phyloP scores from a whole-genome alignment of 306 rosid species.

The Casuarina glauca region DNA sequence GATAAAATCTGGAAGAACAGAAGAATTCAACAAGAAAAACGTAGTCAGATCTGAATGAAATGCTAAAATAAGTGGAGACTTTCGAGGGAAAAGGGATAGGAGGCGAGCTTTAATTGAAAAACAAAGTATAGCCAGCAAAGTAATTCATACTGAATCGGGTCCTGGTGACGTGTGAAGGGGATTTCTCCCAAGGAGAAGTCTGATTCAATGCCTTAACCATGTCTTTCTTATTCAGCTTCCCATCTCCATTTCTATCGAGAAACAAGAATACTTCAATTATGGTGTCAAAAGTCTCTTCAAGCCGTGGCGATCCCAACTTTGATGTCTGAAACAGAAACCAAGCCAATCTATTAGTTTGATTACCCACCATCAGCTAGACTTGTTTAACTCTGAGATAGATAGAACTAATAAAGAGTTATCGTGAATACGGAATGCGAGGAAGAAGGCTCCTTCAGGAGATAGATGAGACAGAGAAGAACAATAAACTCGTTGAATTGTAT shows the following conservation, averaged over 20 bases:
- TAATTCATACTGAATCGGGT: constrained; percentile 61
- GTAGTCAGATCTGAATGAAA: no score
- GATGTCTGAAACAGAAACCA: constrained; percentile 47
- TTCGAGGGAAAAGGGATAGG: not conserved
- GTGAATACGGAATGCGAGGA: constrained; percentile 46
- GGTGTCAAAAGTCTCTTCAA: constrained; percentile 67
- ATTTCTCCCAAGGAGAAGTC: constrained; percentile 63
- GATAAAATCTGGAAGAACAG: not conserved
- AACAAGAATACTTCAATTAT: constrained; percentile 69
- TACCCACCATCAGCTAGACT: constrained; percentile 10
- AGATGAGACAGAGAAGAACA: constrained; percentile 83
- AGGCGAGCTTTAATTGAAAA: not conserved
- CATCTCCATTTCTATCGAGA: constrained; percentile 77
- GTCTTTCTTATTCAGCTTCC: constrained; percentile 75
- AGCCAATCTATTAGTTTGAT: constrained; percentile 3
- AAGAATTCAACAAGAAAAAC: constrained; percentile 12
- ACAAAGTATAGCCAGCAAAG: constrained; percentile 25
- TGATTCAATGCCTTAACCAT: constrained; percentile 69
- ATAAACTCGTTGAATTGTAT: constrained; percentile 86
- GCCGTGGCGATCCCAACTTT: constrained; percentile 53
- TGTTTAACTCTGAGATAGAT: constrained; percentile 21
- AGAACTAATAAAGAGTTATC: constrained; percentile 13
- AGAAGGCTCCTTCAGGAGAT: constrained; percentile 62
- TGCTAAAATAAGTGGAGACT: not conserved
- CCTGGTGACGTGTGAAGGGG: constrained; percentile 63